Conservation (phyloP, 2,329 filamentous ascomycete genomes). For the Pseudogymnoascus sp. region DNA sequence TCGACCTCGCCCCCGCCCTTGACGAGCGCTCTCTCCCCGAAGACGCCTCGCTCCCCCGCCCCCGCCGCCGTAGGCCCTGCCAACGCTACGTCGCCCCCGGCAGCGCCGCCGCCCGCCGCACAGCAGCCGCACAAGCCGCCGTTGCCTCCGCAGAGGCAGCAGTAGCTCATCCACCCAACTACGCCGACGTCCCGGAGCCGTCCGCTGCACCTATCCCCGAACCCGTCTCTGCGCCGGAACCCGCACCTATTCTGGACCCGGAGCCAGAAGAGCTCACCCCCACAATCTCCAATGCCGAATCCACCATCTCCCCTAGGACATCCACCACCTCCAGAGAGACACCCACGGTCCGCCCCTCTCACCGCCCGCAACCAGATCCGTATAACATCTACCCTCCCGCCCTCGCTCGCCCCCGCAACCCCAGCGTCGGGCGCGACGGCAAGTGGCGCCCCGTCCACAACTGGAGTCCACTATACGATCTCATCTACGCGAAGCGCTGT, state of each 20-base stretch:
- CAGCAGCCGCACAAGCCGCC: conserved; percentile 18
- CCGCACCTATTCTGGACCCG: neutral
- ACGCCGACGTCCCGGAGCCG: neutral
- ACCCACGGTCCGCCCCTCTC: neutral
- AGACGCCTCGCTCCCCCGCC: conserved; percentile 50
- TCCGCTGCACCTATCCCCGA: neutral
- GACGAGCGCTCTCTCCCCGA: conserved; percentile 60
- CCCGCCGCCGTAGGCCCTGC: conserved; percentile 21
- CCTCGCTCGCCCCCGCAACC: neutral
- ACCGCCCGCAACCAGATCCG: conserved; percentile 13
- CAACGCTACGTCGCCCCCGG: conserved; percentile 11
- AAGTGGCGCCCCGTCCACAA: conserved; percentile 50
- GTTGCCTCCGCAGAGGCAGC: neutral
- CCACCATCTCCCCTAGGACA: neutral
- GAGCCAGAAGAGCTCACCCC: neutral
- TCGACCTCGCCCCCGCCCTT: conserved; percentile 61
- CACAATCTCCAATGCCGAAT: neutral
- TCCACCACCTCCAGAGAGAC: neutral
- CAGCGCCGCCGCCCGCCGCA: conserved; percentile 14
- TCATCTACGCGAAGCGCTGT: conserved; percentile 52
- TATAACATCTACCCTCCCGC: conserved; percentile 23
- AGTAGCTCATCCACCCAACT: neutral
- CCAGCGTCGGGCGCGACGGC: conserved; percentile 30
- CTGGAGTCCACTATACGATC: conserved; percentile 48
- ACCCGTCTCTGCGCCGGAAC: neutral